phyloP scores from a whole-genome alignment of 192 early-diverging fungal genomes.

The Mortierella antarctica region DNA sequence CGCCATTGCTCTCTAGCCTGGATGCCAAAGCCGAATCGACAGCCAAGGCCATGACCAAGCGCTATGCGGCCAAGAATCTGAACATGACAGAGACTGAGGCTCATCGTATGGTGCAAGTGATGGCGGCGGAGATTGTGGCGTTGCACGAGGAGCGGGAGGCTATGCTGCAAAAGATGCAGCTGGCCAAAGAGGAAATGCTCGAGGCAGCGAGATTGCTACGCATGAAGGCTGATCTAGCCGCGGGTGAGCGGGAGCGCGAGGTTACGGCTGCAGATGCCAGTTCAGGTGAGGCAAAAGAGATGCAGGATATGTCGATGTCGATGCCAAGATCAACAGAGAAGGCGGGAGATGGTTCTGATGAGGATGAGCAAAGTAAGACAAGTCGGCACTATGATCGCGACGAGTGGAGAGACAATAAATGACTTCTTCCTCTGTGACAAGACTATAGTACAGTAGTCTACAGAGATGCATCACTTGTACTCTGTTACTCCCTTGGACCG shows the following conservation, averaged over 20 bases:
- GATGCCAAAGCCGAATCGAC: conserved; percentile 22
- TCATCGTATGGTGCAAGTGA: conserved; percentile 42
- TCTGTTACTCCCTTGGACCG: too few species aligned
- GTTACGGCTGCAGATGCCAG: background rate
- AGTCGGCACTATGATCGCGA: too few species aligned
- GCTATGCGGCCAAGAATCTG: conserved; percentile 40
- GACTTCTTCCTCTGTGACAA: too few species aligned
- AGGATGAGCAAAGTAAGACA: too few species aligned
- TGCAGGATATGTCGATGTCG: conserved; percentile 14
- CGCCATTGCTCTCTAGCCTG: background rate
- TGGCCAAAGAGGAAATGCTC: conserved; percentile 38
- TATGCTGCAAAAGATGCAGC: conserved; percentile 25
- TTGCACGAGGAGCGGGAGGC: conserved; percentile 25
- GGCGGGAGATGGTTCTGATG: background rate
- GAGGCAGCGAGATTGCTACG: conserved; percentile 37
- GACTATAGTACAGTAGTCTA: too few species aligned
- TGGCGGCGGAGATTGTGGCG: conserved; percentile 39
- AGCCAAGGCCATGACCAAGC: conserved; percentile 47
- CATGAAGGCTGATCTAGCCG: conserved; percentile 13
- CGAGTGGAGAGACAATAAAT: too few species aligned
- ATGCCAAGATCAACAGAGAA: background rate
- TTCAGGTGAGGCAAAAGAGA: conserved; percentile 1
- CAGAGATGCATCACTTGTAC: too few species aligned
- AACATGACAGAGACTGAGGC: conserved; percentile 53
- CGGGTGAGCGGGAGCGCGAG: background rate